These are phyloP conservation scores for carrot (Daucus carota) DNA, from an alignment of 129 eudicot genomes.

Conservation along the genomic window DH1_v3.0 NC_030389.2:42487001-42487500, in stretches of 20 bases:
- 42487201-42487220: conserved; percentile 50
- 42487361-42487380: conserved; percentile 88
- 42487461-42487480: conserved; percentile 53
- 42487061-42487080: background rate
- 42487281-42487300: conserved; percentile 54
- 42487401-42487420: conserved; percentile 74
- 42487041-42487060: background rate
- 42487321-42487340: conserved; percentile 30
- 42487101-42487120: background rate
- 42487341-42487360: conserved; percentile 78
- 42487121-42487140: conserved; percentile 34
- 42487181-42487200: conserved; percentile 40
- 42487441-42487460: conserved; percentile 55
- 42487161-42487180: conserved; percentile 38
- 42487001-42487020: background rate
- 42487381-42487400: conserved; percentile 75
- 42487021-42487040: background rate
- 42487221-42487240: conserved; percentile 45
- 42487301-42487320: conserved; percentile 49
- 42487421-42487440: conserved; percentile 64
- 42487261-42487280: conserved; percentile 28
- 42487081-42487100: background rate
- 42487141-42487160: conserved; percentile 30
- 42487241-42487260: conserved; percentile 46
- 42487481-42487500: conserved; percentile 39